phyloP scores from a whole-genome alignment of 2,329 filamentous ascomycete genomes.

The Penicillium glabrum region DNA sequence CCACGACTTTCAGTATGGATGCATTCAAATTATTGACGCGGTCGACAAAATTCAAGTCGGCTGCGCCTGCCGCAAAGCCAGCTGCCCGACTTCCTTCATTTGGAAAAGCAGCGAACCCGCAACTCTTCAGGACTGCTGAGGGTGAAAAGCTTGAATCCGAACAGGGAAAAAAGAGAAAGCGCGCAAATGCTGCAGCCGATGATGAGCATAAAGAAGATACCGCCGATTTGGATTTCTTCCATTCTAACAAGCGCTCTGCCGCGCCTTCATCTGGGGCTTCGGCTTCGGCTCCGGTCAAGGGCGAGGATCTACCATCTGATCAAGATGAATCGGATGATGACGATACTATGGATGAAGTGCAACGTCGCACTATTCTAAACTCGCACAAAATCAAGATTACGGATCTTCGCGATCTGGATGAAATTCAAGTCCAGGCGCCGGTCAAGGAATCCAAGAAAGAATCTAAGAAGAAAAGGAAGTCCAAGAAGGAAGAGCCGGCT shows the following conservation, averaged over 20 bases:
- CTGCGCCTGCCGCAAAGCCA: slow-evolving; percentile 26
- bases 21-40: slow-evolving; percentile 47
- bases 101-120: slow-evolving; percentile 39
- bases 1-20: slow-evolving; percentile 37
- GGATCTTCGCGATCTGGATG: slow-evolving; percentile 60
- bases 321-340: slow-evolving; percentile 26
- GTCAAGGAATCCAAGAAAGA: slow-evolving; percentile 26
- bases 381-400: slow-evolving; percentile 84
- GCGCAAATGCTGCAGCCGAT: slow-evolving; percentile 21
- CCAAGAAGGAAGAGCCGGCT: slow-evolving; percentile 47
- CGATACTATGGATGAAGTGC: slow-evolving; percentile 60
- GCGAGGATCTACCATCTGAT: slow-evolving; percentile 13
- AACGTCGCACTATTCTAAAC: slow-evolving; percentile 71
- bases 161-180: slow-evolving; percentile 39
- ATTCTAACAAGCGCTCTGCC: slow-evolving; percentile 28
- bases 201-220: slow-evolving; percentile 24
- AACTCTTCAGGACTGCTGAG: slow-evolving; percentile 36
- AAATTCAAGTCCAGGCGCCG: slow-evolving; percentile 25
- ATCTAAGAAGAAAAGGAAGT: slow-evolving; percentile 56
- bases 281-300: slow-evolving; percentile 15
- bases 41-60: slow-evolving; percentile 40
- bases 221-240: slow-evolving; percentile 39
- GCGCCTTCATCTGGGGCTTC: slow-evolving; percentile 13
- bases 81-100: slow-evolving; percentile 39
- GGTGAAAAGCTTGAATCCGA: slow-evolving; percentile 30